phyloP scores from a whole-genome alignment of 108 stramenopile species.

The Ochromonas danica region DNA sequence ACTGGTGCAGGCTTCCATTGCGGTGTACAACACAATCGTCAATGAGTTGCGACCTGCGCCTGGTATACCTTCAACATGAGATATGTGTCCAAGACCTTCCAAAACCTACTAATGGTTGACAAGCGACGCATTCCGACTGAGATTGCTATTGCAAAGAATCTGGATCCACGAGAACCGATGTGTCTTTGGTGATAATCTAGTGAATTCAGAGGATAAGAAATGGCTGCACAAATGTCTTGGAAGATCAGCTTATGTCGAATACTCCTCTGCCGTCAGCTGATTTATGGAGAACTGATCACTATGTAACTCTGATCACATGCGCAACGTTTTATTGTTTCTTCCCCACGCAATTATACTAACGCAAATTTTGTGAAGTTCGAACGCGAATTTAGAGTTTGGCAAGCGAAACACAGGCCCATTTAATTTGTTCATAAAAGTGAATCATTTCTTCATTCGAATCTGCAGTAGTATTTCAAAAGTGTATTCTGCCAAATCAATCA shows the following conservation, averaged over 20 bases:
- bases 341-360: no score
- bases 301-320: no score
- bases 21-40: conserved; percentile 53
- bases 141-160: conserved; percentile 39
- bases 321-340: no score
- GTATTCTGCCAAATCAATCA: no score
- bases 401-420: not conserved
- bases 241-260: no score
- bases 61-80: conserved; percentile 62
- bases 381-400: not conserved
- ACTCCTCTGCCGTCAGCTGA: no score
- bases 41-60: conserved; percentile 58
- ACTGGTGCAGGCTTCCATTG: conserved; percentile 55
- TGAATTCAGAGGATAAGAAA: conserved; percentile 51
- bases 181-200: conserved; percentile 59
- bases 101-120: conserved; percentile 57
- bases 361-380: not conserved
- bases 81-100: conserved; percentile 60
- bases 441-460: not conserved
- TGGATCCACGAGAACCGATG: conserved; percentile 61
- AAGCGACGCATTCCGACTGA: conserved; percentile 25
- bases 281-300: no score
- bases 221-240: conserved; percentile 52
- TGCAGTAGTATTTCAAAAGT: not conserved
- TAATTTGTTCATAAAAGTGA: not conserved